phyloP scores from a whole-genome alignment of 129 eudicot genomes.

The Chrysanthemum lavandulifolium region DNA sequence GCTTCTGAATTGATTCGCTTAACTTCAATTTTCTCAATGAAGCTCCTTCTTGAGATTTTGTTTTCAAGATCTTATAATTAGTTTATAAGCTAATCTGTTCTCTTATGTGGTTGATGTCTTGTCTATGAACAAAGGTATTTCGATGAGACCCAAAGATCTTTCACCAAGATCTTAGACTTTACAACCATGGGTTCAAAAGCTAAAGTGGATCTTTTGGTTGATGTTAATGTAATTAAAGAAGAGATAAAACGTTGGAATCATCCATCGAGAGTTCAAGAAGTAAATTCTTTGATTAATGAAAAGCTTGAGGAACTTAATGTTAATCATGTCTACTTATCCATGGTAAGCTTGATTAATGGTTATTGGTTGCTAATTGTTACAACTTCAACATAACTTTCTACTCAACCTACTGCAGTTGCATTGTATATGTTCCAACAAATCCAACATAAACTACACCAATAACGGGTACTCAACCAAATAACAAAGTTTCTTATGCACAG shows the following conservation, averaged over 20 bases:
- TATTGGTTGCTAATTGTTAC: not conserved
- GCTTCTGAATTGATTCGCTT: no score
- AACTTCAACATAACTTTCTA: slow-evolving; percentile 12
- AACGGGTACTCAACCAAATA: no score
- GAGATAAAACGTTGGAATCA: slow-evolving; percentile 60
- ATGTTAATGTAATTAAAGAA: slow-evolving; percentile 45
- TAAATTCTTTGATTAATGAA: slow-evolving; percentile 51
- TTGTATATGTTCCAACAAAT: not conserved
- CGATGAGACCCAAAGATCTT: slow-evolving; percentile 85
- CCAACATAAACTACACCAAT: no score
- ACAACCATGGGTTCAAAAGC: slow-evolving; percentile 33
- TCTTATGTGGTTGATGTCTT: no score
- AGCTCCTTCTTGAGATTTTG: no score
- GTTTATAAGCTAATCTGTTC: no score
- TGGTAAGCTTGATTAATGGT: slow-evolving; percentile 40
- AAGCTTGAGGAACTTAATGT: slow-evolving; percentile 63
- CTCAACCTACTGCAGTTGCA: slow-evolving; percentile 51
- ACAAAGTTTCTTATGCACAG: no score
- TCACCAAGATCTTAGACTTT: slow-evolving; percentile 41
- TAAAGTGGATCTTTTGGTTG: slow-evolving; percentile 50
- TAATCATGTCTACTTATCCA: slow-evolving; percentile 61
- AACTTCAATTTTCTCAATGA: no score
- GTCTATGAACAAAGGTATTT: slow-evolving; percentile 50
- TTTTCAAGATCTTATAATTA: no score
- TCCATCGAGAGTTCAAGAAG: slow-evolving; percentile 51